A percentile compares a stretch with the other conserved stretches of the same genome.
Evolutionary conservation across 345 rosid species (phyloP).

Genomic region (Brassica carinata): DNA sequence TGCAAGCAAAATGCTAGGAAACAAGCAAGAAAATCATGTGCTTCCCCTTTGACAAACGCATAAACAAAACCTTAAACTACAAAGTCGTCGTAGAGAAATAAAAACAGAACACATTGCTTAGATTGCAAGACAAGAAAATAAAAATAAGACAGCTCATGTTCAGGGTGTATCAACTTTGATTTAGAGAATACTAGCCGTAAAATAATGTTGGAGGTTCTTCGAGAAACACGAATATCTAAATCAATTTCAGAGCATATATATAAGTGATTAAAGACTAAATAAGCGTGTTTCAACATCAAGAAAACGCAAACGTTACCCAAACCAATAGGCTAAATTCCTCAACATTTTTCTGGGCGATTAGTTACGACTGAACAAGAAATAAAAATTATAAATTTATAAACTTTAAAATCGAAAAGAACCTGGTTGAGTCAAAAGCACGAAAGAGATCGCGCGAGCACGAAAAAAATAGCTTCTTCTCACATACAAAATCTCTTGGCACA

Average conservation of each 20-base stretch:
- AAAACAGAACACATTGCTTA: constrained; percentile 35
- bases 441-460: constrained; percentile 38
- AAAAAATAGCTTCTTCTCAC: constrained; percentile 12
- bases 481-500: neutral
- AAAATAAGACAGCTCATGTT: constrained; percentile 31
- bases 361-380: neutral
- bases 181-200: neutral
- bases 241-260: neutral
- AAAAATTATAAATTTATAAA: neutral
- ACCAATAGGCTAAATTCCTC: neutral
- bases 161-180: neutral
- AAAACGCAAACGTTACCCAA: neutral
- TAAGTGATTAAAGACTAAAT: neutral
- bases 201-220: neutral
- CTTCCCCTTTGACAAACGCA: constrained; percentile 20
- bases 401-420: constrained; percentile 34
- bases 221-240: neutral
- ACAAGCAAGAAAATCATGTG: constrained; percentile 32
- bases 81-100: constrained; percentile 6
- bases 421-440: constrained; percentile 20
- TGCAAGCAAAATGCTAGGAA: constrained; percentile 11
- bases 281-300: constrained; percentile 1
- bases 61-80: neutral
- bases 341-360: neutral
- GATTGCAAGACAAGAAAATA: constrained; percentile 37